Percentiles rank a stretch among this genome's conserved stretches.
Evolutionary conservation across 2,329 filamentous ascomycete species (phyloP).

Genomic region (Tolypocladium cylindrosporum): DNA sequence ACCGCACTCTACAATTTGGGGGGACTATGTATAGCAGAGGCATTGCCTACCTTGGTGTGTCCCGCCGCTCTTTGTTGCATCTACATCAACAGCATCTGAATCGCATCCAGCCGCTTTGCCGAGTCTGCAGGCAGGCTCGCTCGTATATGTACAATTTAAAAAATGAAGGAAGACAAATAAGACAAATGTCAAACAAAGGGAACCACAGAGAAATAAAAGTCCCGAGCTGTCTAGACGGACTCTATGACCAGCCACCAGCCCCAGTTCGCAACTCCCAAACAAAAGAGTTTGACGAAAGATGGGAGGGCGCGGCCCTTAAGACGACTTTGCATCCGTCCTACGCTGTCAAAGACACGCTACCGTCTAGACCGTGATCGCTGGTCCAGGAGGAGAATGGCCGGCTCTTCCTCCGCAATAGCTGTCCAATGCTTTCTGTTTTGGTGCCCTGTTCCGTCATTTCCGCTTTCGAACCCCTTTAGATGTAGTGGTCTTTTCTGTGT

Average conservation of each 20-base stretch:
- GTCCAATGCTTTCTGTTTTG: constrained; percentile 15
- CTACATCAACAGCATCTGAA: constrained; percentile 3
- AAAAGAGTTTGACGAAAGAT: background rate
- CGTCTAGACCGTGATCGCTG: constrained; percentile 2
- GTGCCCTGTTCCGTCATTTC: background rate
- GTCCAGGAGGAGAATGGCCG: constrained; percentile 12
- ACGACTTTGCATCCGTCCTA: background rate
- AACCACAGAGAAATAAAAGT: constrained; percentile 14
- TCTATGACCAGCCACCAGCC: constrained; percentile 3
- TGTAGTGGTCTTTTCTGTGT: constrained; percentile 19
- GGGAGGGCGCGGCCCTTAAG: background rate
- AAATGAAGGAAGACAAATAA: constrained; percentile 10
- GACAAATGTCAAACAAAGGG: constrained; percentile 18
- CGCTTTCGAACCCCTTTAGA: constrained; percentile 20
- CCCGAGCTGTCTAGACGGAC: background rate
- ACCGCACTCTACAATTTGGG: constrained; percentile 18
- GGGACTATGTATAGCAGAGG: constrained; percentile 20
- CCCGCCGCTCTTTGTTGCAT: constrained; percentile 11
- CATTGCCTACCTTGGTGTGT: constrained; percentile 13
- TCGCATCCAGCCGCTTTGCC: constrained; percentile 4
- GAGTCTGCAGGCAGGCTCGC: constrained; percentile 23
- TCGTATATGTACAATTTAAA: constrained; percentile 24
- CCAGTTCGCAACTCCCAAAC: background rate
- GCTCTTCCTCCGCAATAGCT: constrained; percentile 10
- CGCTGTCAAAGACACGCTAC: background rate